Percentiles rank a stretch among this genome's conserved stretches.
phyloP scores from a whole-genome alignment of 129 eudicot genomes.

The Solidago caesia region DNA sequence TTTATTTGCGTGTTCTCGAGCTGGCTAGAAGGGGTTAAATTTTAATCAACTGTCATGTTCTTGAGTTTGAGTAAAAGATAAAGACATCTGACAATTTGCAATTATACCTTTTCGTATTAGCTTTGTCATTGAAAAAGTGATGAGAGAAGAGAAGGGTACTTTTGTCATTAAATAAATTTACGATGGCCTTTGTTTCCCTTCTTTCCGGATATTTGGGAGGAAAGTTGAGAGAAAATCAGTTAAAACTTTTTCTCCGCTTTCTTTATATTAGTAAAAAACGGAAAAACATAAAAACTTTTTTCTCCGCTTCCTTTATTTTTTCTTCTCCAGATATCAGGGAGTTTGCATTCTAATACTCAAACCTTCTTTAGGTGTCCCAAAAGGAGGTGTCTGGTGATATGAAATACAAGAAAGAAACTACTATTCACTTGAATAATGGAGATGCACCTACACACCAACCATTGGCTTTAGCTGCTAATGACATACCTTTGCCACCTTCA shows the following conservation, averaged over 20 bases:
- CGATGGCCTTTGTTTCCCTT: too few relatives aligned
- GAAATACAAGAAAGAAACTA: constrained; percentile 18
- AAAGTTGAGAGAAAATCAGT: too few relatives aligned
- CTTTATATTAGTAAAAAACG: too few relatives aligned
- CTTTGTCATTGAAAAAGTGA: not conserved
- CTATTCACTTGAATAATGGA: constrained; percentile 15
- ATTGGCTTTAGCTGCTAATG: constrained; percentile 14
- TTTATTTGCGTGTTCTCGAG: not conserved
- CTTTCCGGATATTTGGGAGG: too few relatives aligned
- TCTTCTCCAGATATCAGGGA: not conserved
- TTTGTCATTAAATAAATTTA: too few relatives aligned
- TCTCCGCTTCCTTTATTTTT: too few relatives aligned
- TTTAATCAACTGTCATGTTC: not conserved
- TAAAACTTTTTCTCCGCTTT: too few relatives aligned
- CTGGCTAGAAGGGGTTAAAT: not conserved
- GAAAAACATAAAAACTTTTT: too few relatives aligned
- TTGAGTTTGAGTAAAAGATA: not conserved
- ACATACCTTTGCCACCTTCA: constrained; percentile 52
- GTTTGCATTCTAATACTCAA: constrained; percentile 11
- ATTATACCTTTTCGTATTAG: not conserved
- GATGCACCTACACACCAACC: constrained; percentile 18
- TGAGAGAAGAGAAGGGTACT: too few relatives aligned
- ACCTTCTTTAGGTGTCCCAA: constrained; percentile 38
- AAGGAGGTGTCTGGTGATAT: constrained; percentile 16
- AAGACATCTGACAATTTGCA: not conserved